Evolutionary conservation across 148 eudicot species (phyloP).

Genomic region (Cornus suecica): DNA sequence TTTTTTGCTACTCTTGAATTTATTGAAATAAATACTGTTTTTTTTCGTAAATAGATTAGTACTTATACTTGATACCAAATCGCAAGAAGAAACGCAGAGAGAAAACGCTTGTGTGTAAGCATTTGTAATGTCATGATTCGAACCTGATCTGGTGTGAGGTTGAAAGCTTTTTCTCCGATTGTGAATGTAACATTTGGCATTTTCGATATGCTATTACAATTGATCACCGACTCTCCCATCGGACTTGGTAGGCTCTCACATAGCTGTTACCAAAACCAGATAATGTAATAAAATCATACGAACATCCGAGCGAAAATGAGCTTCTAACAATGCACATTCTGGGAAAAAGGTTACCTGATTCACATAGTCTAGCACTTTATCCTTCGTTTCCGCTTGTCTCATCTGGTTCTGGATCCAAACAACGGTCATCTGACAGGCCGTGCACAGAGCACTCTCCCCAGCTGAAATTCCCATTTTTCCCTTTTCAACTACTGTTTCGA

Average conservation of each 20-base stretch:
- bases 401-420: slow-evolving; percentile 74
- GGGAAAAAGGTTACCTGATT: slow-evolving; percentile 41
- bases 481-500: slow-evolving; percentile 60
- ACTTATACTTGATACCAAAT: no score
- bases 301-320: neutral
- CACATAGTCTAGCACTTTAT: slow-evolving; percentile 58
- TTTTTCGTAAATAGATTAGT: no score
- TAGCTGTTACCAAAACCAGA: slow-evolving; percentile 40
- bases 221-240: slow-evolving; percentile 60
- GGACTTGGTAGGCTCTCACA: slow-evolving; percentile 87
- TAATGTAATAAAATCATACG: neutral
- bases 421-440: slow-evolving; percentile 83
- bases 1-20: no score
- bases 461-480: slow-evolving; percentile 29
- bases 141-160: slow-evolving; percentile 87
- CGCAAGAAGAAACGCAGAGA: neutral
- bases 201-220: slow-evolving; percentile 50
- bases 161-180: slow-evolving; percentile 56
- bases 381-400: slow-evolving; percentile 52
- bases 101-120: neutral
- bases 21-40: no score
- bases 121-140: neutral
- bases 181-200: slow-evolving; percentile 80
- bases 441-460: slow-evolving; percentile 37
- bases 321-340: neutral